Evolutionary conservation across 768 basidiomycete species (phyloP).

Genomic region (Pisolithus tinctorius): DNA sequence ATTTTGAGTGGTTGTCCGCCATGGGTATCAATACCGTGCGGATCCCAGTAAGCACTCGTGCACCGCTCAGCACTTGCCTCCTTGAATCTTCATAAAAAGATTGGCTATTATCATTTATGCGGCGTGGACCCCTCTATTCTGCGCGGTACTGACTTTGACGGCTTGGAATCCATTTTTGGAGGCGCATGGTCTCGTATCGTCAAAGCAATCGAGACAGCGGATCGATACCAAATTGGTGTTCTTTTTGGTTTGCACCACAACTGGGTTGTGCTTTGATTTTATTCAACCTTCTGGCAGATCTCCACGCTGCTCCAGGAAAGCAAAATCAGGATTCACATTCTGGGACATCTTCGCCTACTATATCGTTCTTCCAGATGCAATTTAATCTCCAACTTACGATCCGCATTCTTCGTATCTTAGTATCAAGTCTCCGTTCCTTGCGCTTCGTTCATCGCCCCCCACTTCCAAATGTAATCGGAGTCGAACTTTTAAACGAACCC

Average conservation of each 20-base stretch:
- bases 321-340: conserved; percentile 66
- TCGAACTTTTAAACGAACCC: conserved; percentile 59
- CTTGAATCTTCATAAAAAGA: conserved; percentile 31
- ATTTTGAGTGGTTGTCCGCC: conserved; percentile 49
- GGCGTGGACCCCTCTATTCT: conserved; percentile 53
- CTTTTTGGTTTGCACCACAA: conserved; percentile 46
- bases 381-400: conserved; percentile 42
- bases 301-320: conserved; percentile 71
- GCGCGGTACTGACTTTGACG: conserved; percentile 58
- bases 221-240: conserved; percentile 58
- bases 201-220: conserved; percentile 53
- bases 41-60: conserved; percentile 55
- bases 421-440: conserved; percentile 34
- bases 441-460: conserved; percentile 38
- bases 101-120: conserved; percentile 69
- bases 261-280: conserved; percentile 7
- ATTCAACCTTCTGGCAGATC: conserved; percentile 38
- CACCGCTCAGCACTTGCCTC: conserved; percentile 3
- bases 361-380: conserved; percentile 43
- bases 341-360: conserved; percentile 45
- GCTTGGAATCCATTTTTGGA: conserved; percentile 39
- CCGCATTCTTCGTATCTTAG: conserved; percentile 40
- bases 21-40: conserved; percentile 55
- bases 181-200: conserved; percentile 67
- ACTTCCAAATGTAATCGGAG: conserved; percentile 43